These are phyloP conservation scores for Ceratobasidium papillatum DNA, from an alignment of 1,284 basidiomycete genomes.

Conservation along the genomic window DNA sequence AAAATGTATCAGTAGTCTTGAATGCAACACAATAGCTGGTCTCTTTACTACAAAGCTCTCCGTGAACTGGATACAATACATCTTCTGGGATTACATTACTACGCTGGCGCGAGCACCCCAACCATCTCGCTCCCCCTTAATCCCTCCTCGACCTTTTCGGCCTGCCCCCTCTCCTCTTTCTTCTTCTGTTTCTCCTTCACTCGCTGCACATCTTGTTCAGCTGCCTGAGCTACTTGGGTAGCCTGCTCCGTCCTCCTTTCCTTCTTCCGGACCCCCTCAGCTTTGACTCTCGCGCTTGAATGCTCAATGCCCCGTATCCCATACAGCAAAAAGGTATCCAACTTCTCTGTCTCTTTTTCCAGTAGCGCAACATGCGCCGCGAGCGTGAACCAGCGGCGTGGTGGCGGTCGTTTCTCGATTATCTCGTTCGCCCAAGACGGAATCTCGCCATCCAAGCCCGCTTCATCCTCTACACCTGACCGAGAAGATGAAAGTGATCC, in stretches of 20 bases:
- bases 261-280: slow-evolving; percentile 22
- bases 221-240: slow-evolving; percentile 18
- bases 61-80: background rate
- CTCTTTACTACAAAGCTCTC: background rate
- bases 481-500: background rate
- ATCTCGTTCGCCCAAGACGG: slow-evolving; percentile 20
- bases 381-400: background rate
- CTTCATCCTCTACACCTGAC: background rate
- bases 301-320: slow-evolving; percentile 39
- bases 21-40: background rate
- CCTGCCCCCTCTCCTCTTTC: background rate
- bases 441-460: background rate
- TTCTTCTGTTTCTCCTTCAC: slow-evolving; percentile 9
- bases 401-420: slow-evolving; percentile 17
- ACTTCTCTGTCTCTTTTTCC: slow-evolving; percentile 13
- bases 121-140: background rate
- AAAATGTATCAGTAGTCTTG: slow-evolving; percentile 32
- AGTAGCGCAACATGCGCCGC: slow-evolving; percentile 15
- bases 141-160: background rate
- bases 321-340: slow-evolving; percentile 10
- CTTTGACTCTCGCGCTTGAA: slow-evolving; percentile 16
- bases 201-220: slow-evolving; percentile 38
- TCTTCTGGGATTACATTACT: background rate
- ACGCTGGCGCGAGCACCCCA: background rate
- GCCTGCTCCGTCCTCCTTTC: slow-evolving; percentile 19